Base-by-base conservation (phyloP, 2,329 filamentous ascomycete species). In the Claviceps capensis region DNA sequence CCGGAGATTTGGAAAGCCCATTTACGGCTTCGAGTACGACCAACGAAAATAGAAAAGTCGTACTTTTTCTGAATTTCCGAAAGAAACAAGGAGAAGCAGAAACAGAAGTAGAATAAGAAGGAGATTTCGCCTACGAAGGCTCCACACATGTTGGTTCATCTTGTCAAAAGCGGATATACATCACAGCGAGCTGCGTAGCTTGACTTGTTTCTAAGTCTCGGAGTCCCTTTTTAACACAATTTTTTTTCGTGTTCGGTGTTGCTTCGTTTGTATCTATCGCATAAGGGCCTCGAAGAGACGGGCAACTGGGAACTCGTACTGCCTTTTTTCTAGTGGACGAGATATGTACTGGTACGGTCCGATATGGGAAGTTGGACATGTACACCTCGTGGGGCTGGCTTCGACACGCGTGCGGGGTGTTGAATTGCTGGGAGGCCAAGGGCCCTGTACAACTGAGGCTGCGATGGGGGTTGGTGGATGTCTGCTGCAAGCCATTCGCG, bases 21-120 rank as follows among this genome's bases (percentile, higher is more conserved):
- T 83, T 1, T 83, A 81, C 52, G 79, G 79, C 0, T 82, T 82
- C 41, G 78, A 79, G 0, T 64, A 63, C 23, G 23, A 13, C n/a
- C 46, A 37, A 3, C 19, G 5, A 4, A 48, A 48, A n/a, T n/a
- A 48, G 34, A 8, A 34, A 34, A 11, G 9, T 34, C 30, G 30
- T 9, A 1, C 30, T 11, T 30, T 30, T 11, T 30, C 30, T 13
- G 30, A 13, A 16, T 44, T 14, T 44, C 23, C 16, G 11, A 23
- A 23, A 43, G 2, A 26, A 23, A 23, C 6, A 42, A 4, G n/a
- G 17, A 42, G 17, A 42, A 42, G 17, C n/a, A 42, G 17, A 42
- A 9, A 8, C 13, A n/a, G 17, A n/a, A n/a, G 17, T 3, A 41
- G 26, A 30, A 30, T 7, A 26, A 26, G 26, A 40, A 40, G 6